A percentile compares a stretch with the other conserved stretches of the same genome.
Conservation (phyloP, 139 green algal genomes). For the Chlamydomonas asymmetrica region DNA sequence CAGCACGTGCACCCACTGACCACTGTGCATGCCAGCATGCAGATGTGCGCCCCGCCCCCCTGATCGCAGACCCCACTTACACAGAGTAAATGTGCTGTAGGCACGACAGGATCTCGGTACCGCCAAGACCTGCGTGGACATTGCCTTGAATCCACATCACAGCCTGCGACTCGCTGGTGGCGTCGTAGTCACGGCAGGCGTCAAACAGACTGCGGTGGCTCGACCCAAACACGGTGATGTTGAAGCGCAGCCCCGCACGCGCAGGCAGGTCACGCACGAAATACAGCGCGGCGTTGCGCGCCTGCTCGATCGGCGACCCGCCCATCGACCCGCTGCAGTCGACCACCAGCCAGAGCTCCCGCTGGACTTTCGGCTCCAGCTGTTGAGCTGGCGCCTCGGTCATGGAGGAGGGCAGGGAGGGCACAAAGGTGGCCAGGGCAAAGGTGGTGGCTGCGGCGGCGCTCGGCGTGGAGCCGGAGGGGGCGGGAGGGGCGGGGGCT, state of each 20-base stretch:
- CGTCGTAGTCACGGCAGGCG: conserved; percentile 13
- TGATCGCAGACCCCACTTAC: too few species aligned
- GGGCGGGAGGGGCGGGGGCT: not conserved
- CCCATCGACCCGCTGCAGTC: conserved; percentile 39
- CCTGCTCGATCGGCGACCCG: conserved; percentile 16
- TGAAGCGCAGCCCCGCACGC: conserved; percentile 24
- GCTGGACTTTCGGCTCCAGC: not conserved
- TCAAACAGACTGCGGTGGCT: conserved; percentile 22
- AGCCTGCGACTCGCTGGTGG: conserved; percentile 1
- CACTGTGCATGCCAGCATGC: too few species aligned
- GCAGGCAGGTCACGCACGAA: conserved; percentile 43
- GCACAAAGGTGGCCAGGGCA: conserved; percentile 40
- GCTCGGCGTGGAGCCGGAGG: not conserved
- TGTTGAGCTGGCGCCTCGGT: too few species aligned
- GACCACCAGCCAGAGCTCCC: conserved; percentile 34
- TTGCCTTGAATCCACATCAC: conserved; percentile 34
- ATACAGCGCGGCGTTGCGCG: conserved; percentile 35
- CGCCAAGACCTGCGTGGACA: conserved; percentile 31
- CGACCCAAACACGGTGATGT: conserved; percentile 32
- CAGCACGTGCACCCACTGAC: too few species aligned
- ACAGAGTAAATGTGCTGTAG: conserved; percentile 29
- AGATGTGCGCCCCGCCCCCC: too few species aligned
- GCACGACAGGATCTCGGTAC: conserved; percentile 35
- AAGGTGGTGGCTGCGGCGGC: not conserved
- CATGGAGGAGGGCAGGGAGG: not conserved